Percentiles rank a stretch among this genome's conserved stretches.
Conservation (phyloP, 495 filamentous ascomycete species). For the Penicillium fimorum region DNA sequence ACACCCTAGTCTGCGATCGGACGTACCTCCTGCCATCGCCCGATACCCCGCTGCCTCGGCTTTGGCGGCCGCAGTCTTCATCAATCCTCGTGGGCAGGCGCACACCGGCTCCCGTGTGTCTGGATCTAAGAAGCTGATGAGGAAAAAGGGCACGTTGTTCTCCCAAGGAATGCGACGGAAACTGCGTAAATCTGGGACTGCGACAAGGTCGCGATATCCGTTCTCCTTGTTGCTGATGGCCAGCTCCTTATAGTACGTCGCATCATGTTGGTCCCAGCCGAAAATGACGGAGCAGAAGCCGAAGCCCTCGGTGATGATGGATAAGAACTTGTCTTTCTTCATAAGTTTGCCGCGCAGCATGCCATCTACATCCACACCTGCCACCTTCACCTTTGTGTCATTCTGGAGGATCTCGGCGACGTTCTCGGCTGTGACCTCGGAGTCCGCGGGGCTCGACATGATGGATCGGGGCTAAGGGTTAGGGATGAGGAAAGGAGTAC, state of each 20-base stretch:
- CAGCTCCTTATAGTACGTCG: slow-evolving; percentile 80
- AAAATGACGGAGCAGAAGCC: slow-evolving; percentile 97
- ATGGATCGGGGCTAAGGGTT: not conserved
- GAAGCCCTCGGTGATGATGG: slow-evolving; percentile 78
- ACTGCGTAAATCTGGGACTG: slow-evolving; percentile 73
- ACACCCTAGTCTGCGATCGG: not conserved
- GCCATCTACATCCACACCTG: slow-evolving; percentile 89
- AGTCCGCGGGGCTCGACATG: slow-evolving; percentile 18
- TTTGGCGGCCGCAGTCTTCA: slow-evolving; percentile 68
- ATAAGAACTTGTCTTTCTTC: slow-evolving; percentile 94
- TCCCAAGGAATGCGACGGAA: slow-evolving; percentile 96
- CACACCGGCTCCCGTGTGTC: slow-evolving; percentile 60
- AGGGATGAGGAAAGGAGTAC: not conserved
- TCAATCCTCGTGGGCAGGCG: slow-evolving; percentile 77
- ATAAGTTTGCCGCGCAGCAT: slow-evolving; percentile 89
- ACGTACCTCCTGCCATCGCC: slow-evolving; percentile 90
- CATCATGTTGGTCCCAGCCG: slow-evolving; percentile 98
- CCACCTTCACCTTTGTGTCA: slow-evolving; percentile 88
- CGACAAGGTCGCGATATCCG: slow-evolving; percentile 87
- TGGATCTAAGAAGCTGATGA: slow-evolving; percentile 77
- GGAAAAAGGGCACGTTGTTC: slow-evolving; percentile 85
- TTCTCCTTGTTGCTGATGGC: slow-evolving; percentile 89
- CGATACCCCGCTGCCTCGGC: slow-evolving; percentile 61
- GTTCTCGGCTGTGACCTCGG: slow-evolving; percentile 55
- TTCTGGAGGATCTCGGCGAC: slow-evolving; percentile 61